A percentile compares a stretch with the other conserved stretches of the same genome.
Conservation (phyloP, 176 grass and related monocot species). For the Avena atlantica region DNA sequence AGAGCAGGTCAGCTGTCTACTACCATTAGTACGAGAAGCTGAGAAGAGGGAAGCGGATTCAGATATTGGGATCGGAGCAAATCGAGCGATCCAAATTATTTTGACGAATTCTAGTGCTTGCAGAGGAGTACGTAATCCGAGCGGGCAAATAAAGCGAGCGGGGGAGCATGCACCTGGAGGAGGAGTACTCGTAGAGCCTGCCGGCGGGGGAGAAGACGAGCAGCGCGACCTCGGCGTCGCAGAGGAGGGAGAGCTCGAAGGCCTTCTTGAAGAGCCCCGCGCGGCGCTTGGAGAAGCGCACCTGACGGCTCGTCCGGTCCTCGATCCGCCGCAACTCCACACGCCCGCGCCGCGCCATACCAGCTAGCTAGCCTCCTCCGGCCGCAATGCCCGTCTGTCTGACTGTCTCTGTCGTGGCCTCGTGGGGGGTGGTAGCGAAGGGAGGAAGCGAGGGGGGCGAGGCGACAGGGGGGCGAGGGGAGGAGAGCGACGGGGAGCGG, state of each 20-base stretch:
- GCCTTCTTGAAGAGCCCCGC: slow-evolving; percentile 78
- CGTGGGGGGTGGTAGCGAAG: background rate
- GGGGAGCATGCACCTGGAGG: slow-evolving; percentile 47
- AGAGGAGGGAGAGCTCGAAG: slow-evolving; percentile 74
- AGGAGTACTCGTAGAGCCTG: slow-evolving; percentile 74
- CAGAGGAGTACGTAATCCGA: background rate
- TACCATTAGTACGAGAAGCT: background rate
- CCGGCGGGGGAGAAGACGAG: slow-evolving; percentile 72
- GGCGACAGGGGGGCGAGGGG: background rate
- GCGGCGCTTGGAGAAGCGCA: slow-evolving; percentile 80
- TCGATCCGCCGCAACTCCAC: slow-evolving; percentile 79
- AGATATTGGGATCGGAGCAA: background rate
- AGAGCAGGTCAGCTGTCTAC: background rate
- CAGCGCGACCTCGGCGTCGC: slow-evolving; percentile 72
- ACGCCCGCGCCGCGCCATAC: slow-evolving; percentile 52
- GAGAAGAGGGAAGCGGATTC: background rate
- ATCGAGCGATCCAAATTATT: background rate
- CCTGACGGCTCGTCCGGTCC: slow-evolving; percentile 79
- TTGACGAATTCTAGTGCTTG: background rate
- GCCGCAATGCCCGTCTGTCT: background rate
- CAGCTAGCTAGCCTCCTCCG: slow-evolving; percentile 17
- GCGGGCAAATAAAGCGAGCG: background rate
- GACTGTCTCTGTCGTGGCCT: background rate
- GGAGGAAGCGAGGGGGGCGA: too few relatives aligned
- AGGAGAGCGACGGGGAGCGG: background rate